Base-by-base conservation (phyloP, 257 asterid genomes). In the Pogostemon cablin region DNA sequence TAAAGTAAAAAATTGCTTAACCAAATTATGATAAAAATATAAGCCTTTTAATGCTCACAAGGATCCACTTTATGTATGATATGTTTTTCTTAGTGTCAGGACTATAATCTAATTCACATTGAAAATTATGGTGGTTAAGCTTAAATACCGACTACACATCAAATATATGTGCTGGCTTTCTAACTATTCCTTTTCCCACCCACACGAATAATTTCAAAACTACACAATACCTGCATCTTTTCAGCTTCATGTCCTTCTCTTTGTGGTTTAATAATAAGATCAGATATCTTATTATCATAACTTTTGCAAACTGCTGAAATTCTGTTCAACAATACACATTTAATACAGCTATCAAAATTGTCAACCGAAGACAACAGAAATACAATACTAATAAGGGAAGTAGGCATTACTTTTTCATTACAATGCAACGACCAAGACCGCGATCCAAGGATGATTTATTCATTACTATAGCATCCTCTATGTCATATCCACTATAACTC, bases 391-490 rank as follows among this genome's bases (percentile, higher is more conserved):
- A 46, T 66, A 44, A 17, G 37, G 75, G 69, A 74, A 72, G 68
- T 68, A 76, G 20, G 68, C 34, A 17, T 10, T 80, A 91, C 96
- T 84, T 93, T 77, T 89, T 91, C 79, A 87, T 83, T 48, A 91
- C 92, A 72, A 93, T 89, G 84, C 98, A 93, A 61, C 99, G 99
- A 53, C 99, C 99, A 84, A 93, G 89, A 78, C 99, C 99, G 73
- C 96, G 97, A 81, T 91, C 97, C 82, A 93, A 83, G 55, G 99
- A 93, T 59, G 97, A 81, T 78, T 93, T 93, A 78, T 93, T 93
- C 99, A 91, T 93, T 64, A 93, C 99, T 52, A 93, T 93, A 25
- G 99, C 99, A 79, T 93, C 99, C 87, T 93, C 97, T 77, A 91
- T 93, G 81, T 89, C 99, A 63, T 93, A 91, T 68, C 99, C 99